phyloP scores from a whole-genome alignment of 1,139 yeast species.

The Trichomonascaceae sp. region DNA sequence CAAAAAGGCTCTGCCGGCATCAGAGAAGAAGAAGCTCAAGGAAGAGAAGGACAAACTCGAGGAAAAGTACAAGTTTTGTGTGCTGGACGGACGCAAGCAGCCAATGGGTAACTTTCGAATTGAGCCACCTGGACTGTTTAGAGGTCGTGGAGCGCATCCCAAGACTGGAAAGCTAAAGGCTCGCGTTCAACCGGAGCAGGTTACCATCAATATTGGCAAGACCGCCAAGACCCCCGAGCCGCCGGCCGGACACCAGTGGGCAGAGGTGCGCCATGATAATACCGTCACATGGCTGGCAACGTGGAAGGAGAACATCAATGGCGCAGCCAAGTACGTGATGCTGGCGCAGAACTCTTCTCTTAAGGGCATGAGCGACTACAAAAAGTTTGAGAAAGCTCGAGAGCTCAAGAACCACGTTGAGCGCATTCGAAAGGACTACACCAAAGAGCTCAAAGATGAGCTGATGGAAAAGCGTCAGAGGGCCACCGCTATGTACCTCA shows the following conservation, averaged over 20 bases:
- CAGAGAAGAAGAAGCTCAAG: constrained; percentile 62
- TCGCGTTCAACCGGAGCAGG: constrained; percentile 80
- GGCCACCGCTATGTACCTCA: constrained; percentile 87
- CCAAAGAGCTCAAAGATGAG: constrained; percentile 52
- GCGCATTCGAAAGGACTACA: constrained; percentile 63
- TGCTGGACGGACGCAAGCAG: constrained; percentile 77
- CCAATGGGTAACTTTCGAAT: constrained; percentile 88
- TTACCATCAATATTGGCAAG: constrained; percentile 68
- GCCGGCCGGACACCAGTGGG: constrained; percentile 87
- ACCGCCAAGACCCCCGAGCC: constrained; percentile 66
- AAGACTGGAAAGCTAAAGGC: constrained; percentile 68
- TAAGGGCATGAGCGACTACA: constrained; percentile 82
- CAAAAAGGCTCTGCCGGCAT: constrained; percentile 51
- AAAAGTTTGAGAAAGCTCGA: constrained; percentile 88
- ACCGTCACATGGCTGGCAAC: constrained; percentile 93
- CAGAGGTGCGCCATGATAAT: constrained; percentile 74
- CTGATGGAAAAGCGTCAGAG: constrained; percentile 81
- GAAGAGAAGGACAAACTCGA: constrained; percentile 62
- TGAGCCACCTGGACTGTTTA: constrained; percentile 91
- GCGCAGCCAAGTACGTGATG: constrained; percentile 73
- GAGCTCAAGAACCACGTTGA: constrained; percentile 64
- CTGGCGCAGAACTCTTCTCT: constrained; percentile 85
- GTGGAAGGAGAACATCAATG: constrained; percentile 92
- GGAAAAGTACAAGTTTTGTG: constrained; percentile 70
- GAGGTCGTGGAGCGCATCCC: constrained; percentile 97